phyloP scores from a whole-genome alignment of 2,329 filamentous ascomycete species.

The Phaeoacremonium minimum region DNA sequence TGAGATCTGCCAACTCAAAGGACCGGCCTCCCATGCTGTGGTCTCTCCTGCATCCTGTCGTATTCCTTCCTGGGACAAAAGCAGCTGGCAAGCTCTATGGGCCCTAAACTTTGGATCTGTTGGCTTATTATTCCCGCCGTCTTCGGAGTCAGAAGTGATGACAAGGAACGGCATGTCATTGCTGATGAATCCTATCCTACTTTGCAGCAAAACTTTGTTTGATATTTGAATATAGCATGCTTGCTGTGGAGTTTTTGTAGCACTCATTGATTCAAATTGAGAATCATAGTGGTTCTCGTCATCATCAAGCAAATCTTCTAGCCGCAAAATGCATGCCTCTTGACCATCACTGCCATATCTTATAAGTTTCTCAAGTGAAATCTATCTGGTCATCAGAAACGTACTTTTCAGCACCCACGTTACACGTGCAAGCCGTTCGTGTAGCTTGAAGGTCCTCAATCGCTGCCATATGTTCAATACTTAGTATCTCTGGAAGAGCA shows the following conservation, averaged over 20 bases:
- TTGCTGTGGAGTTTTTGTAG: neutral
- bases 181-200: neutral
- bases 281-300: neutral
- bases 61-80: neutral
- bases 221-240: neutral
- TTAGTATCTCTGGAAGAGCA: neutral
- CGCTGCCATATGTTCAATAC: neutral
- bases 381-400: neutral
- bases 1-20: neutral
- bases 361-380: neutral
- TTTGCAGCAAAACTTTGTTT: neutral
- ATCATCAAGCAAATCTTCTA: neutral
- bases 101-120: no score
- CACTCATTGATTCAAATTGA: neutral
- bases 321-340: neutral
- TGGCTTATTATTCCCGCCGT: neutral
- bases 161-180: neutral
- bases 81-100: neutral
- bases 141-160: neutral
- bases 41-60: neutral
- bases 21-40: neutral
- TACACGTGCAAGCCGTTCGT: neutral
- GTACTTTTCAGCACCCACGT: neutral
- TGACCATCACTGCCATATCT: neutral
- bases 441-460: neutral